A percentile compares a stretch with the other conserved stretches of the same genome.
phyloP scores from a whole-genome alignment of 768 basidiomycete genomes.

The Neoboletus subvelutipes region DNA sequence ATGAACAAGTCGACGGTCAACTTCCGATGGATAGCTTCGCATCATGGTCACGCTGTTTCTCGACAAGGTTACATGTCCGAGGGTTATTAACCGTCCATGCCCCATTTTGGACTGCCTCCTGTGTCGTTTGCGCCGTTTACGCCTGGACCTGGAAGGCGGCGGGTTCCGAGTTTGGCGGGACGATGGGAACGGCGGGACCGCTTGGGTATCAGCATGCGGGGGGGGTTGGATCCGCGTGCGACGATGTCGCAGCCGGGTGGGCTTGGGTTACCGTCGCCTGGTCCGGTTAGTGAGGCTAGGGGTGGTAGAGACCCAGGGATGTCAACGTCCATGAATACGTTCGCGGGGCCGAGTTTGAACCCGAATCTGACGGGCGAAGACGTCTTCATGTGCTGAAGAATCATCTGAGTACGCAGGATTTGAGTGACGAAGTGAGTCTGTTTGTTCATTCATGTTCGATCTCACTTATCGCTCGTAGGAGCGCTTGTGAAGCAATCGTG shows the following conservation, averaged over 20 bases:
- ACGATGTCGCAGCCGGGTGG: constrained; percentile 40
- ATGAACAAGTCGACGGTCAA: too few species aligned
- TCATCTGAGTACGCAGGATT: constrained; percentile 87
- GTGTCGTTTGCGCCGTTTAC: too few species aligned
- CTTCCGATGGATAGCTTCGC: too few species aligned
- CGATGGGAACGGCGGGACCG: constrained; percentile 48
- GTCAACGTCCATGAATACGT: constrained; percentile 83
- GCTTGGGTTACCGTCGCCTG: constrained; percentile 19
- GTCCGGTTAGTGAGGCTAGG: constrained; percentile 49
- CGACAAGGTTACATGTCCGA: too few species aligned
- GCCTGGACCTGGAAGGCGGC: constrained; percentile 60
- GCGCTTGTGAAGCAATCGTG: constrained; percentile 85
- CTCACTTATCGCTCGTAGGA: constrained; percentile 44
- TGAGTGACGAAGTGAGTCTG: constrained; percentile 89
- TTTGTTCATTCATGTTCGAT: constrained; percentile 3
- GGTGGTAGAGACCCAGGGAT: constrained; percentile 51
- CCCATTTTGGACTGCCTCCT: constrained; percentile 57
- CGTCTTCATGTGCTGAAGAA: constrained; percentile 77
- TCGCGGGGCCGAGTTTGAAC: constrained; percentile 74
- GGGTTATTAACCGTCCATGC: too few species aligned
- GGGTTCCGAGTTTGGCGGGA: constrained; percentile 72
- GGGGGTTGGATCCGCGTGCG: constrained; percentile 62
- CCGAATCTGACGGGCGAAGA: constrained; percentile 87
- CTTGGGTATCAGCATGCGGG: constrained; percentile 70
- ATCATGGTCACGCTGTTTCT: too few species aligned